Percentiles rank a stretch among this genome's conserved stretches.
These are phyloP conservation scores for Kalmusia sp. DNA, from an alignment of 2,329 filamentous ascomycete genomes.

Conservation along the genomic window DNA sequence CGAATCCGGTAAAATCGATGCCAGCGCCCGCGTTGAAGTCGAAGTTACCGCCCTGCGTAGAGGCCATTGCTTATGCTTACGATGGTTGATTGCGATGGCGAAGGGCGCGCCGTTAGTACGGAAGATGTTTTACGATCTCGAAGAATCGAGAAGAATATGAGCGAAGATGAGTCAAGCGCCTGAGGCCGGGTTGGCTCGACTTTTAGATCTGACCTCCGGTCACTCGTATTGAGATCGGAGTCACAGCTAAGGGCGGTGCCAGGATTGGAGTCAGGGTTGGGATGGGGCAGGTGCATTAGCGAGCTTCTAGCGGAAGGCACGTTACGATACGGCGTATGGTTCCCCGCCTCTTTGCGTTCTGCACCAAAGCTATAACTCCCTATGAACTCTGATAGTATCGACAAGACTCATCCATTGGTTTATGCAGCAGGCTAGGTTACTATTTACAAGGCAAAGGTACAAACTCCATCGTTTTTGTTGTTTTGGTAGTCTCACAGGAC, in stretches of 20 bases:
- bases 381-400: no score
- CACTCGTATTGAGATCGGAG: conserved; percentile 1
- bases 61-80: conserved; percentile 11
- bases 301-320: no score
- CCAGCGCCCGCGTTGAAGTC: conserved; percentile 34
- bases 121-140: conserved; percentile 22
- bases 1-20: conserved; percentile 41
- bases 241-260: no score
- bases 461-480: no score
- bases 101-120: conserved; percentile 26
- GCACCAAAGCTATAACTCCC: no score
- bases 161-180: conserved; percentile 36
- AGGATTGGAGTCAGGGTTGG: no score
- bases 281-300: background rate
- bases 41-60: conserved; percentile 21
- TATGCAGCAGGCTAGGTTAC: no score
- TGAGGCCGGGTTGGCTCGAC: conserved; percentile 33
- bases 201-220: conserved; percentile 23
- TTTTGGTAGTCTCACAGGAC: no score
- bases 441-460: no score
- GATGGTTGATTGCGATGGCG: conserved; percentile 10
- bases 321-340: no score
- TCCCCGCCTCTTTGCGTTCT: no score
- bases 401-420: no score
- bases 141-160: conserved; percentile 34